phyloP scores from a whole-genome alignment of 1,139 yeast species.

The Taphrina flavorubra region DNA sequence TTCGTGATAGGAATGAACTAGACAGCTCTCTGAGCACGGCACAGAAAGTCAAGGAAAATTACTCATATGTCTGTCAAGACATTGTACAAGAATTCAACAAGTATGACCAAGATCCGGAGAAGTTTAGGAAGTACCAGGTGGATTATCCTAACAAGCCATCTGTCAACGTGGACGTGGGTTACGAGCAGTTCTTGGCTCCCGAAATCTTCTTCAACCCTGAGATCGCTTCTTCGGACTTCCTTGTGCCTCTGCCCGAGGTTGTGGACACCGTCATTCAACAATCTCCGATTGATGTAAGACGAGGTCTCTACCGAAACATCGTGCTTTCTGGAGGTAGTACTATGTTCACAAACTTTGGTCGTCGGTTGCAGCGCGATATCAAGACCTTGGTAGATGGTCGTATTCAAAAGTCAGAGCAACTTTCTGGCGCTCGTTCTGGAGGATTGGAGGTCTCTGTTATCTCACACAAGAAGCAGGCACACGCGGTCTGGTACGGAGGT shows the following conservation, averaged over 20 bases:
- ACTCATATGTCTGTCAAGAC: conserved; percentile 96
- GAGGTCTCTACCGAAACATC: conserved; percentile 79
- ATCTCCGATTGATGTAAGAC: conserved; percentile 97
- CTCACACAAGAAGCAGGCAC: conserved; percentile 94
- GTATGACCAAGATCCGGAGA: conserved; percentile 91
- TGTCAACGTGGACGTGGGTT: conserved; percentile 86
- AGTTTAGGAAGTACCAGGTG: conserved; percentile 90
- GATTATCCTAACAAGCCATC: conserved; percentile 70
- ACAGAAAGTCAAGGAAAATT: conserved; percentile 92
- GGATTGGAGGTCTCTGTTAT: conserved; percentile 98
- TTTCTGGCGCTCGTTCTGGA: conserved; percentile 78
- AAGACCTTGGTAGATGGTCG: conserved; percentile 86
- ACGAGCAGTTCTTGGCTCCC: conserved; percentile 96
- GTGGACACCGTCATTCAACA: conserved; percentile 95
- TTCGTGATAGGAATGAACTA: conserved; percentile 95
- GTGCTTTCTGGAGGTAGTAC: conserved; percentile 97
- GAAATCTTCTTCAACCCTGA: conserved; percentile 98
- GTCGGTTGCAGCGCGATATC: conserved; percentile 94
- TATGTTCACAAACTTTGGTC: conserved; percentile 97
- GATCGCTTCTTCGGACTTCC: conserved; percentile 90
- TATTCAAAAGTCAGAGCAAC: conserved; percentile 76
- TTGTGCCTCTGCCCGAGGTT: conserved; percentile 92
- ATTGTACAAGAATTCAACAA: conserved; percentile 94
- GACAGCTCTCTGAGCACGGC: conserved; percentile 96
- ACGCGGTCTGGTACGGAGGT: conserved; percentile 99